Base-by-base conservation (phyloP, 1,284 basidiomycete genomes). In the Veloporphyrellus conicus region DNA sequence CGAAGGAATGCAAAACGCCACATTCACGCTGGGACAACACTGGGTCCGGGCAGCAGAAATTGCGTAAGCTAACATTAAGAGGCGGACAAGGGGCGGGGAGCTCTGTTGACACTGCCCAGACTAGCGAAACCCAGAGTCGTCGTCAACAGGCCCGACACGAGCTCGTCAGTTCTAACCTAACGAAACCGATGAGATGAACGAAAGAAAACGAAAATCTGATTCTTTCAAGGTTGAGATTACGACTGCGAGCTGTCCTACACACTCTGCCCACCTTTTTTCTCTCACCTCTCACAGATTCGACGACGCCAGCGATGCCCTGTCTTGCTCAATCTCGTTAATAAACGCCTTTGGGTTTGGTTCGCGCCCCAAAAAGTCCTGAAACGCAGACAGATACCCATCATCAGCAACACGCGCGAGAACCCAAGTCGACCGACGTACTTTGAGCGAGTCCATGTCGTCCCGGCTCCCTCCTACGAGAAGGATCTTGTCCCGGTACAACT, bases 341-440 rank as follows among this genome's bases (percentile, higher is more conserved):
- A 61, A 61, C 8, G 89, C 89, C 18, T 85, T 78, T 51, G 81
- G 82, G 56, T 86, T 87, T 4, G 89, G 85, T 39, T 75, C 73
- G 14, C 89, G 76, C 6, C 88, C 88, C 48, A 92, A 75, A 78
- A 91, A 90, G 55, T 83, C 73, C 73, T 79, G 29, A 2, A 23
- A 20, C n/a, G n/a, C n/a, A 23, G 4, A 10, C 19, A 10, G 15
- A 11, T 7, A 23, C 4, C 22, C 12, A 25, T 33, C 9, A 9
- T 34, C 6, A 41, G 19, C 2, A 5, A 16, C 23, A 18, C 9
- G 7, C 11, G 18, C 25, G 3, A 5, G 47, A 6, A 11, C 33
- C 18, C 4, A 11, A 10, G 4, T n/a, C 12, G 11, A 15, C 1
- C 27, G 23, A 43, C 45, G 2, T 41, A 76, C 79, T 72, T 77